Percentiles rank a stretch among this genome's conserved stretches.
phyloP scores from a whole-genome alignment of 495 filamentous ascomycete genomes.

The Venustampulla echinocandica region DNA sequence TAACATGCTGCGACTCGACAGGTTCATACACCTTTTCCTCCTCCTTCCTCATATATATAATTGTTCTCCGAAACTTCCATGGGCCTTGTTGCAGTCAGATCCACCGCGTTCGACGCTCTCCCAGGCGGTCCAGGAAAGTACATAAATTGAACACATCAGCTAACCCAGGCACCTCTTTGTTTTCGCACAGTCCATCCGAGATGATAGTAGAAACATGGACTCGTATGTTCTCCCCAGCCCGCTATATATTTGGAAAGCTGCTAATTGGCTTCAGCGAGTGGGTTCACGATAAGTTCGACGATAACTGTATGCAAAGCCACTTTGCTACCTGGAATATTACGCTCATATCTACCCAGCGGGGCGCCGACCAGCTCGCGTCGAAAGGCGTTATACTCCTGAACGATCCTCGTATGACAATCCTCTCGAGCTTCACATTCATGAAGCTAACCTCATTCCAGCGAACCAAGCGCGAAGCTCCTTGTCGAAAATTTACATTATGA shows the following conservation, averaged over 20 bases:
- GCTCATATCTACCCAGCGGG: conserved; percentile 17
- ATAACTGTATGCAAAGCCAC: conserved; percentile 33
- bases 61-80: conserved; percentile 27
- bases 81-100: conserved; percentile 12
- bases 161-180: conserved; percentile 23
- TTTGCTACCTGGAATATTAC: conserved; percentile 3
- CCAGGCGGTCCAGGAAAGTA: conserved; percentile 24
- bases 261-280: conserved; percentile 55
- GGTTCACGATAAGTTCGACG: conserved; percentile 84
- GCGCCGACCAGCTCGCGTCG: conserved; percentile 15
- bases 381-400: conserved; percentile 18
- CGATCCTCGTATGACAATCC: conserved; percentile 5
- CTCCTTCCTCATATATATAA: conserved; percentile 27
- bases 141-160: conserved; percentile 28
- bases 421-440: neutral
- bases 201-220: conserved; percentile 43
- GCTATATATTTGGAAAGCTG: neutral
- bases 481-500: conserved; percentile 95
- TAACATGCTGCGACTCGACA: conserved; percentile 7
- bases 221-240: conserved; percentile 31
- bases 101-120: conserved; percentile 16
- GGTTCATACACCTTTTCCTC: conserved; percentile 32
- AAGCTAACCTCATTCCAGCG: conserved; percentile 24
- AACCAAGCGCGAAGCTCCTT: conserved; percentile 62
- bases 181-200: conserved; percentile 38